These are phyloP conservation scores for Byssothecium circinans DNA, from an alignment of 2,329 filamentous ascomycete genomes.

Conservation along the genomic window DNA sequence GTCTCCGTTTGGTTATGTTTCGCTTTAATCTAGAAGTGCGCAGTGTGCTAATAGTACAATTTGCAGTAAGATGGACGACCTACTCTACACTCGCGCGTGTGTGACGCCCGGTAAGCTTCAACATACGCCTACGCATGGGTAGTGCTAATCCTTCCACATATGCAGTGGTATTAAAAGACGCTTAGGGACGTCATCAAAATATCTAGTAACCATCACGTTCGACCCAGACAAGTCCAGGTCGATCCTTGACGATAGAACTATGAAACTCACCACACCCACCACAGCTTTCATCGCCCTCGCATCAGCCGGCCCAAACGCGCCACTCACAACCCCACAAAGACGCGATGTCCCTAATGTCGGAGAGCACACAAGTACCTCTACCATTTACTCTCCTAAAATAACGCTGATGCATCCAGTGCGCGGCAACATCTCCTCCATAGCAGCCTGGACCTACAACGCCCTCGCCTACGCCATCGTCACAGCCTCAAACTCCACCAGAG, in stretches of 20 bases:
- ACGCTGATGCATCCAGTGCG: constrained; percentile 5
- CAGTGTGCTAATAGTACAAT: neutral
- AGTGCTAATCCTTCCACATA: no score
- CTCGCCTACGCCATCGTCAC: constrained; percentile 10
- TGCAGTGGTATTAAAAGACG: no score
- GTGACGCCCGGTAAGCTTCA: neutral
- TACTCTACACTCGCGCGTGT: neutral
- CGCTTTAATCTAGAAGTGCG: neutral
- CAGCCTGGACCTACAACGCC: constrained; percentile 9
- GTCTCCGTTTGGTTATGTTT: constrained; percentile 1
- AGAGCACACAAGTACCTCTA: constrained; percentile 7
- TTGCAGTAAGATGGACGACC: neutral
- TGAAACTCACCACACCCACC: neutral
- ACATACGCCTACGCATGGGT: no score
- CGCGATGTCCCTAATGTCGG: constrained; percentile 7
- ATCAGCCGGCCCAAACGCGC: neutral
- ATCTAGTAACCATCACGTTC: no score
- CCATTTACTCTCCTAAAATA: neutral
- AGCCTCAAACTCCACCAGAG: constrained; percentile 8
- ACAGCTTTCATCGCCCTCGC: constrained; percentile 1
- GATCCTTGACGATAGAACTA: neutral
- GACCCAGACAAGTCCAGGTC: neutral
- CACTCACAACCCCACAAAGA: neutral
- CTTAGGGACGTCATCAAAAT: neutral
- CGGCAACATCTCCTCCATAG: constrained; percentile 9